Evolutionary conservation across 495 filamentous ascomycete genomes (phyloP), one percentile per base, ranked within the genome.

Genomic region (Aspergillus coremiiformis): DNA sequence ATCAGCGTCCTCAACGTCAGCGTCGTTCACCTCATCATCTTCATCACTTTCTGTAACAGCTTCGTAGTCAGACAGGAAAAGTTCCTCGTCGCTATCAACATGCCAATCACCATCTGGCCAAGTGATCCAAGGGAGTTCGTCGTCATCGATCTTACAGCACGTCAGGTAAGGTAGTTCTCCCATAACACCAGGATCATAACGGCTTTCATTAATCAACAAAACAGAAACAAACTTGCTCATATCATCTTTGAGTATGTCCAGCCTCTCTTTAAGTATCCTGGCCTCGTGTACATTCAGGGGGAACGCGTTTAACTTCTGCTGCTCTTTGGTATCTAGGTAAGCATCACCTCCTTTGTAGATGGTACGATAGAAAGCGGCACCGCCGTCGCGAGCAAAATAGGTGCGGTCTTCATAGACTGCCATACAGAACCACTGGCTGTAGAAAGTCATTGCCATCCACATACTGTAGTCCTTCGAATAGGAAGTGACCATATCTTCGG

Each of bases 201-300:
- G 52, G 35, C 59, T 51, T 8, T 52, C 39, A 23, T 64, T 62
- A 19, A 55, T 47, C 14, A 67, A 23, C 33, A 69, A 27, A n/a
- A 49, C 39, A 10, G 35, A 50, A 3, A 65, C 67, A 20, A 64
- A 48, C 4, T 14, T 12, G 22, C 54, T 60, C 2, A 58, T 43
- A 5, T 45, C 51, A 1, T 55, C 69, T 15, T 77, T 71, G 47
- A 78, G 67, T 39, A 73, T 65, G 12, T 70, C 74, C 10, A 86
- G 58, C 44, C 68, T 73, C n/a, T 66, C 68, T 20, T 75, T 68
- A 0, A 63, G 11, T 17, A 62, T 55, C 8, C 63, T 60, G 7
- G 56, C 63, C 6, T 61, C 65, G 41, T 63, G 60, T 0, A 39
- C 5, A 20, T 44, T 55, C 62, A 64, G 59, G 3, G 50, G 35